Evolutionary conservation across 305 asterid genomes (phyloP).

Genomic region (Withania somnifera): DNA sequence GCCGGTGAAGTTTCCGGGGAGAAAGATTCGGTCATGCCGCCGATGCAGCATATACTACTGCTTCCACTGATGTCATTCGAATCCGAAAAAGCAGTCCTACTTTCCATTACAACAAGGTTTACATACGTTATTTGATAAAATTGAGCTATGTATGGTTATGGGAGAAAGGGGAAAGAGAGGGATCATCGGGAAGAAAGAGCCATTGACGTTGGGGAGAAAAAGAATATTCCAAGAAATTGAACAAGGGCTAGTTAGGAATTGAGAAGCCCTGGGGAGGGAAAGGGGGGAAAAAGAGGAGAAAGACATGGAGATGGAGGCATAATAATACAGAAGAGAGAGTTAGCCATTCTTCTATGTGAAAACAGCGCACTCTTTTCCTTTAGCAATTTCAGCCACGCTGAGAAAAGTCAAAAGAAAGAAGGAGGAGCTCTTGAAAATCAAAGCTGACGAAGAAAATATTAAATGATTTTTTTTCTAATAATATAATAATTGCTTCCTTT

Average conservation of each 20-base stretch:
- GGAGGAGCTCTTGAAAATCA: not conserved
- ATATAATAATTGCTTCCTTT: too few species aligned
- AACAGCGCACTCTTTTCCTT: not conserved
- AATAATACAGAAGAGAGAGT: not conserved
- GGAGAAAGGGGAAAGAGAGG: not conserved
- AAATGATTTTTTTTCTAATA: too few species aligned
- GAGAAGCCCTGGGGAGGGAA: not conserved
- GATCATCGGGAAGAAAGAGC: not conserved
- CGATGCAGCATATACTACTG: constrained; percentile 50
- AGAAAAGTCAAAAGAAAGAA: not conserved
- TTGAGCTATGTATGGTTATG: not conserved
- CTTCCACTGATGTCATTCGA: constrained; percentile 59
- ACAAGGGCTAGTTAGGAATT: not conserved
- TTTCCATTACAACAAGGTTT: constrained; percentile 15
- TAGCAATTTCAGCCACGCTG: not conserved
- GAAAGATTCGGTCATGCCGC: constrained; percentile 20
- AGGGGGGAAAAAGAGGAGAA: not conserved
- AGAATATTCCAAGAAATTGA: not conserved
- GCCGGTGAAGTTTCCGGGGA: constrained; percentile 17
- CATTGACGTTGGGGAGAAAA: not conserved
- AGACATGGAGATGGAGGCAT: not conserved
- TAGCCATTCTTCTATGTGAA: not conserved
- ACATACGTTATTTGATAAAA: not conserved
- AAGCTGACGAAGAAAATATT: not conserved
- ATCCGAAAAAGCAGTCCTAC: constrained; percentile 37